phyloP scores from a whole-genome alignment of 2,329 filamentous ascomycete species.

The Fusarium subtropicale region DNA sequence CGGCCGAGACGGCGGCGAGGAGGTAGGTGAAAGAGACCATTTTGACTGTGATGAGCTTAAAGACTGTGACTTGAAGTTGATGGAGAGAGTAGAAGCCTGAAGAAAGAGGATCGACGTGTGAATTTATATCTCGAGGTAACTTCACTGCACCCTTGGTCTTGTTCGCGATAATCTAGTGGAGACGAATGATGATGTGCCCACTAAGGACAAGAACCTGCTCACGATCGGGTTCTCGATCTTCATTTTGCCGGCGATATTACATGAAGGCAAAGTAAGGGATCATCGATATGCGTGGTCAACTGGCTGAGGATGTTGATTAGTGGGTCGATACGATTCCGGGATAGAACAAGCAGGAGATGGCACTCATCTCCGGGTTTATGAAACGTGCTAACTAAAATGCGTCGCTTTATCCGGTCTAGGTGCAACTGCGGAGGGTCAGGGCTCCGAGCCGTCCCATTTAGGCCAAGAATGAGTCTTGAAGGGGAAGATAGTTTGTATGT shows the following conservation, averaged over 20 bases:
- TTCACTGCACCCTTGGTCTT: neutral
- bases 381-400: slow-evolving; percentile 16
- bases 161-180: slow-evolving; percentile 2
- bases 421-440: slow-evolving; percentile 35
- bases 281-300: neutral
- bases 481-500: neutral
- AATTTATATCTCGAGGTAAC: slow-evolving; percentile 26
- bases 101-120: neutral
- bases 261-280: slow-evolving; percentile 5
- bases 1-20: slow-evolving; percentile 34
- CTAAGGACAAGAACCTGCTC: slow-evolving; percentile 7
- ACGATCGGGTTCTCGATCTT: slow-evolving; percentile 1
- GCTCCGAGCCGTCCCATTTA: slow-evolving; percentile 22
- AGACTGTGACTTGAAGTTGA: neutral
- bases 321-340: slow-evolving; percentile 15
- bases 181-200: slow-evolving; percentile 3
- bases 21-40: slow-evolving; percentile 45
- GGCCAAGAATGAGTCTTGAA: slow-evolving; percentile 12
- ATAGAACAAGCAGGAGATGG: slow-evolving; percentile 1
- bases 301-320: slow-evolving; percentile 6
- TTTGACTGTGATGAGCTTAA: slow-evolving; percentile 1
- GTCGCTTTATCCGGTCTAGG: slow-evolving; percentile 26
- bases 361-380: slow-evolving; percentile 29
- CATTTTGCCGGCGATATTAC: slow-evolving; percentile 32
- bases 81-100: neutral